Conservation (phyloP, 140 eudicot species). For the Anethum foeniculum region DNA sequence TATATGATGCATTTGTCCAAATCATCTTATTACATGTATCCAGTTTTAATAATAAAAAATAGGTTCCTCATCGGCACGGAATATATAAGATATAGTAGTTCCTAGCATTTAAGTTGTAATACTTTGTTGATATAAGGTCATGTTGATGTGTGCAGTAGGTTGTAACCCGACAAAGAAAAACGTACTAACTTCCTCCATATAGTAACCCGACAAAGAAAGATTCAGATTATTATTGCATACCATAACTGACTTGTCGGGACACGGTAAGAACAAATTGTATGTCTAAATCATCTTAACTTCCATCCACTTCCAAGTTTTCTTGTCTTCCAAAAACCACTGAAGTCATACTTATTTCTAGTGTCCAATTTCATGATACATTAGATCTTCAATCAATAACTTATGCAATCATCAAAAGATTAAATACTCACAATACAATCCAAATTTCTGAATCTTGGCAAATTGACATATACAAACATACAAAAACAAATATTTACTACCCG, state of each 20-base stretch:
- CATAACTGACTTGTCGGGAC: background rate
- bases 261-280: background rate
- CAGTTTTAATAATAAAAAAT: background rate
- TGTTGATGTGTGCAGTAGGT: background rate
- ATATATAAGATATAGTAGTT: background rate
- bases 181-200: background rate
- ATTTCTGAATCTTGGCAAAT: background rate
- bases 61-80: background rate
- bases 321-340: background rate
- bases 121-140: background rate
- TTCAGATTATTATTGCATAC: background rate
- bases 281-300: background rate
- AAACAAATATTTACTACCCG: background rate
- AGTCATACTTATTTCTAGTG: background rate
- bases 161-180: background rate
- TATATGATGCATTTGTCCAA: background rate
- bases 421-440: background rate
- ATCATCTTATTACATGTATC: background rate
- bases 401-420: background rate
- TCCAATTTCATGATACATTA: no score
- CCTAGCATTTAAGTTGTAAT: background rate
- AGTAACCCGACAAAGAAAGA: slow-evolving; percentile 1
- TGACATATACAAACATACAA: background rate
- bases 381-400: no score
- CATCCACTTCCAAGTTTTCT: background rate